Evolutionary conservation across 192 early-diverging fungal genomes (phyloP), one percentile per base, ranked within the genome.

Genomic region (Umbelopsis vinacea): DNA sequence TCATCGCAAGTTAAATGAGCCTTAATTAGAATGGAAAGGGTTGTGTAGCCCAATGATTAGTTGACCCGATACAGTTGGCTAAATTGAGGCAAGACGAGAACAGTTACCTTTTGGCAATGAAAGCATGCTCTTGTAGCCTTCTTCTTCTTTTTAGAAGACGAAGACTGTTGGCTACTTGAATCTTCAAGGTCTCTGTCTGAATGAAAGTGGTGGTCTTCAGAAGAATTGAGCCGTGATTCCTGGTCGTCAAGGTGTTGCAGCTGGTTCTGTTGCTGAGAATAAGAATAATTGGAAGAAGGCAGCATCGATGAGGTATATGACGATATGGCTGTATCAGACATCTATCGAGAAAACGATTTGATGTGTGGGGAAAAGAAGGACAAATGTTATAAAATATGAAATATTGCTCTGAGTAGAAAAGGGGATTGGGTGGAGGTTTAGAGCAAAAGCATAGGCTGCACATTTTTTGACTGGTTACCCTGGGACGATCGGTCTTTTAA

Each of bases 1-100:
- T 90, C 88, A 71, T 90, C 91, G 66, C 91, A 92, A 55, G 91
- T 92, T 48, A 92, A 79, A 75, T 92, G 91, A 37, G 90, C 88
- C 75, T 77, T 40, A 12, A 23, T 50, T 43, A 23, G 53, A 7
- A 53, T 55, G 22, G 24, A 29, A n/a, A 33, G 26, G n/a, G 35
- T 21, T 50, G 37, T 35, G n/a, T 46, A 23, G 22, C 10, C 1
- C 3, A 24, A n/a, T 43, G 40, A 12, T 43, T 43, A 43, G 40
- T 43, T 43, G 40, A 43, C 40, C 11, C 8, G 11, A 43, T 11
- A 12, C 3, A 11, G 11, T 7, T 43, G 40, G 40, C 8, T 43
- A 12, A 43, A 1, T 43, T 43, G 11, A 11, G 40, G 40, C 40
- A 43, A 4, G 2, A 6, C 11, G 40, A 43, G 5, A 43, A 12